A percentile compares a stretch with the other conserved stretches of the same genome.
Conservation (phyloP, 2,329 filamentous ascomycete species). For the Ceratocystis cacaofunesta region DNA sequence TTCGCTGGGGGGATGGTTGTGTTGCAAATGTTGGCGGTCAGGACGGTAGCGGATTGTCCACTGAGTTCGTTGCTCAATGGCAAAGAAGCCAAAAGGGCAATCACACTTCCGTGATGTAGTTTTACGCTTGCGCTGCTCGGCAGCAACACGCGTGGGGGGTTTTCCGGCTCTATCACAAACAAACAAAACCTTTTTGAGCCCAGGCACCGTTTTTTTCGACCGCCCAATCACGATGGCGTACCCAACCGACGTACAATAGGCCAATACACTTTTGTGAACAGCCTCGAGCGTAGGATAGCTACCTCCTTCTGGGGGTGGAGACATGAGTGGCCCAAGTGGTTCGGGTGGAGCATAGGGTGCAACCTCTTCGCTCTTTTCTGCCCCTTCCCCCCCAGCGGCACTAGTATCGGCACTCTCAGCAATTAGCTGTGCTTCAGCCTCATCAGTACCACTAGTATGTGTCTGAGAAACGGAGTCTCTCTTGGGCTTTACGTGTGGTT, state of each 20-base stretch:
- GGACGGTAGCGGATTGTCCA: slow-evolving; percentile 53
- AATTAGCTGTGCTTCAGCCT: slow-evolving; percentile 11
- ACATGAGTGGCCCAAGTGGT: slow-evolving; percentile 46
- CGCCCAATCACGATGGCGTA: slow-evolving; percentile 54
- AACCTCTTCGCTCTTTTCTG: slow-evolving; percentile 31
- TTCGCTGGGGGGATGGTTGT: slow-evolving; percentile 53
- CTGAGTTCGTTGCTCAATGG: slow-evolving; percentile 51
- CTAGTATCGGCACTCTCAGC: slow-evolving; percentile 28
- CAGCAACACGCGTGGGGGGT: slow-evolving; percentile 45
- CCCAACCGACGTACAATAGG: slow-evolving; percentile 52
- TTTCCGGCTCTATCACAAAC: slow-evolving; percentile 52
- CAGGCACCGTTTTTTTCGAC: slow-evolving; percentile 52
- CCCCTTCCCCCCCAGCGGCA: slow-evolving; percentile 31
- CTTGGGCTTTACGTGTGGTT: slow-evolving; percentile 25
- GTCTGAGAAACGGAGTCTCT: slow-evolving; percentile 20
- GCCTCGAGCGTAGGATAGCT: slow-evolving; percentile 50
- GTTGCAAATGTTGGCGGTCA: slow-evolving; percentile 40
- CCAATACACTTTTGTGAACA: slow-evolving; percentile 47
- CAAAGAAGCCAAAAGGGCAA: slow-evolving; percentile 55
- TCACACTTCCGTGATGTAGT: slow-evolving; percentile 56
- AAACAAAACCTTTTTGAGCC: slow-evolving; percentile 52
- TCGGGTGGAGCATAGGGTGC: slow-evolving; percentile 38
- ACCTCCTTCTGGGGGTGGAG: slow-evolving; percentile 47
- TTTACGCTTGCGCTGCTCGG: slow-evolving; percentile 49
- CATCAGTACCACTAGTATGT: slow-evolving; percentile 14